Base-by-base conservation (phyloP, 192 early-diverging fungal species). In the Allomyces arbusculus region DNA sequence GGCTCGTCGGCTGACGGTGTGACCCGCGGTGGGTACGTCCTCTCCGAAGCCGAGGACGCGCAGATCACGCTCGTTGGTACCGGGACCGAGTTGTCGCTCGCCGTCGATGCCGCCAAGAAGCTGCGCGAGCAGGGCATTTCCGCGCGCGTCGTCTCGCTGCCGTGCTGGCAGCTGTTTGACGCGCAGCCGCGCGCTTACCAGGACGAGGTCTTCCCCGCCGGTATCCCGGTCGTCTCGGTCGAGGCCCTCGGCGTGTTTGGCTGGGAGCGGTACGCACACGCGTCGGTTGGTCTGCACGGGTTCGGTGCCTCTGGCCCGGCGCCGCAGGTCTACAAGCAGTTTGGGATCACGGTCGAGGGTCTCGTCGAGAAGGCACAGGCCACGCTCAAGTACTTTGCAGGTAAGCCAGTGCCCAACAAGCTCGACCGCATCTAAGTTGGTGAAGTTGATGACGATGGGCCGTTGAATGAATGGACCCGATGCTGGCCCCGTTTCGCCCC, bases 231-330 rank as follows among this genome's bases (percentile, higher is more conserved):
- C n/a, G 76, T 95, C 63, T 88, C 85, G 70, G 84, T 95, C 45
- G 95, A 98, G 77, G 92, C 89, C 2, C 73, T 91, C 73, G 65
- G 79, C 45, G 91, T 89, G 61, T 87, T 88, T 74, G 87, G 90
- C n/a, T 98, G 95, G 93, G 73, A 77, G 71, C 90, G 88, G 72
- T 96, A 90, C 72, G 86, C 91, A 16, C 94, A 96, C 77, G 82
- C 79, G 24, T 82, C 86, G 20, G 77, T 94, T 69, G 93, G 92
- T 65, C 88, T 98, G 74, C 87, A 89, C 63, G 84, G 83, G 14
- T 98, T 94, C 72, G 95, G 95, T 62, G 73, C 83, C 20, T 90
- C 87, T 25, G 95, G 83, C 26, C 92, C 93, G 20, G 86, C 81
- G 75, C 73, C 81, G 72, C 72, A 90, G 68, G 75, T 91, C n/a